Base-by-base conservation (phyloP, 371 early-diverging fungal genomes). In the Choanephora cucurbitarum region DNA sequence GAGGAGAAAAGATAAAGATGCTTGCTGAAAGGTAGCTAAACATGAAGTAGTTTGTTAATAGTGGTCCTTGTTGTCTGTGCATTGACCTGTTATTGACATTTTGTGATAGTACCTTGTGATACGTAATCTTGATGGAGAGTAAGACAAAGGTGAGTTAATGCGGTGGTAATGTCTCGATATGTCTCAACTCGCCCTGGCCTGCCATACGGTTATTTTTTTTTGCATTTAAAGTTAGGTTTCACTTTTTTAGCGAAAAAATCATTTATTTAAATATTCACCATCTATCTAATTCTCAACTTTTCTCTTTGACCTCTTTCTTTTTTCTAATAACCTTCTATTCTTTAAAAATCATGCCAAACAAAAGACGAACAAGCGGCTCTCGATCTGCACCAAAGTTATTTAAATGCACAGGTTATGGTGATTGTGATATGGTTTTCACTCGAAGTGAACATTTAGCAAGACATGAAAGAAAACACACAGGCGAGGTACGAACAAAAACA, bases 401-500 rank as follows among this genome's bases (percentile, higher is more conserved):
- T 42, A 67, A 62, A 33, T 79, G 80, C 49, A 69, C 73, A 17
- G 80, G 77, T 17, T 79, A 71, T 45, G 75, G 75, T 32, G 69
- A 75, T 42, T 79, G 80, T 44, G 70, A 75, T 31, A 80, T 80
- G 80, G 78, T 79, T 7, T 79, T 79, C 43, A 79, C 80, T 14
- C 60, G 80, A 47, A 79, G 80, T 34, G 80, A 79, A 18, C 80
- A 79, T 68, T 66, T 79, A 49, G 77, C 77, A 2, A 67, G 80
- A 40, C 80, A 79, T 43, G 73, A 75, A 49, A 67, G 79, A 66
- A 84, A 84, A 41, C 84, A 84, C 49, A 84, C 84, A 23, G 84
- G 84, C 43, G 84, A 84, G 65, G 78, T 77, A 67, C 49, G 34
- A 15, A 17, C 24, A 28, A n/a, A 49, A 5, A 37, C 17, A 53